Percentiles rank a stretch among this genome's conserved stretches.
phyloP scores from a whole-genome alignment of 139 green algal genomes.

The Micractinium sp. region DNA sequence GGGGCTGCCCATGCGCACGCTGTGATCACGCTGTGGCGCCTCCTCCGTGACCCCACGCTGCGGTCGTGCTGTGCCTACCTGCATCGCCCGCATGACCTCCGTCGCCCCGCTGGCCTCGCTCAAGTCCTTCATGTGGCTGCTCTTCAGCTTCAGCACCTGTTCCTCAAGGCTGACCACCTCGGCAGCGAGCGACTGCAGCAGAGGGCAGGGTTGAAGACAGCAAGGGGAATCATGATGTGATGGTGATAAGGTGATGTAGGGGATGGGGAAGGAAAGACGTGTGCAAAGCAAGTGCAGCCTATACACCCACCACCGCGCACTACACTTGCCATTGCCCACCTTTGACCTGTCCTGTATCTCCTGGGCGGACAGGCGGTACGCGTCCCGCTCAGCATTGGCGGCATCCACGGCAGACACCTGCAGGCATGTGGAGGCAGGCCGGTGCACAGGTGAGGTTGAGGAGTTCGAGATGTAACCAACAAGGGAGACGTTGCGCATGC shows the following conservation, averaged over 20 bases:
- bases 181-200: constrained; percentile 43
- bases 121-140: constrained; percentile 6
- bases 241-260: no score
- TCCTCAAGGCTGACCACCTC: constrained; percentile 65
- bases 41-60: no score
- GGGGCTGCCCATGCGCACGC: no score
- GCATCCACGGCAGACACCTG: not conserved
- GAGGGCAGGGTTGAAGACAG: no score
- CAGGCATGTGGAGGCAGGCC: not conserved
- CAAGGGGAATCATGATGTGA: no score
- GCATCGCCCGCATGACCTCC: constrained; percentile 28
- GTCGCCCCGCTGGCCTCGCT: constrained; percentile 26
- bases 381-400: constrained; percentile 50
- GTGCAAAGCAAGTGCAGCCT: no score
- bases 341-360: constrained; percentile 50
- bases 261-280: no score
- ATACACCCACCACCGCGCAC: no score
- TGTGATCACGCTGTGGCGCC: no score
- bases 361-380: constrained; percentile 36
- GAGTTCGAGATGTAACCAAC: no score
- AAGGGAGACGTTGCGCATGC: no score
- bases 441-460: no score
- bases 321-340: constrained; percentile 16
- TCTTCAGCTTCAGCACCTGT: constrained; percentile 38
- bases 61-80: not conserved